phyloP scores from a whole-genome alignment of 2,329 filamentous ascomycete species.

The Xylariomycetidae sp. region DNA sequence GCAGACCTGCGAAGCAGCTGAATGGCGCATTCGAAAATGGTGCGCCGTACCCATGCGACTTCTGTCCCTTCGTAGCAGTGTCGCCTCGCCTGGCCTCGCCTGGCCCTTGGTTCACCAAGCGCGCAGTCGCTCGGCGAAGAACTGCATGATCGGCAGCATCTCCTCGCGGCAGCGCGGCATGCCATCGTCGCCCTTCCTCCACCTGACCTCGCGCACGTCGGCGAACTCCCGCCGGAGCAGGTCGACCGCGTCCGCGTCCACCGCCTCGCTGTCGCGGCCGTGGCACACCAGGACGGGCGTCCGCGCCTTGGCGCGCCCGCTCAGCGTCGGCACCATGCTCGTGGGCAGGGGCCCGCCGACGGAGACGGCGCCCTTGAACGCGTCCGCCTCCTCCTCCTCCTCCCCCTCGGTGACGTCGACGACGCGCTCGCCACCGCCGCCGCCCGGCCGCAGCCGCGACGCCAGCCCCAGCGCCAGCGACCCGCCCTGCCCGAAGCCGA shows the following conservation, averaged over 20 bases:
- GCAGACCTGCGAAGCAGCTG: too few relatives aligned
- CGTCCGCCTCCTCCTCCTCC: constrained; percentile 6
- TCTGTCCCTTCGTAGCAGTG: neutral
- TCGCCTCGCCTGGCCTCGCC: neutral
- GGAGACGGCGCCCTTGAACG: constrained; percentile 53
- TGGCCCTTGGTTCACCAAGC: constrained; percentile 21
- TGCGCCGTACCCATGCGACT: too few relatives aligned
- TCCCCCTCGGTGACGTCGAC: constrained; percentile 24
- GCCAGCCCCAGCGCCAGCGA: constrained; percentile 54
- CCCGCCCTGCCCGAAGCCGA: constrained; percentile 64
- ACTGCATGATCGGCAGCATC: constrained; percentile 86
- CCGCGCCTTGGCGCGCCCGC: constrained; percentile 45
- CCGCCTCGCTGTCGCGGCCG: constrained; percentile 38
- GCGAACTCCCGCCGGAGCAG: constrained; percentile 60
- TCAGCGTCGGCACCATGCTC: constrained; percentile 42
- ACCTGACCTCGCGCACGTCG: constrained; percentile 61
- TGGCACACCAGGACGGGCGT: constrained; percentile 60
- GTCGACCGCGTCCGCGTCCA: constrained; percentile 57
- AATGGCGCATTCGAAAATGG: too few relatives aligned
- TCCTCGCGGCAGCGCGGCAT: constrained; percentile 84
- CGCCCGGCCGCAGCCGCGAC: constrained; percentile 33
- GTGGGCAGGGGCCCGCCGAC: constrained; percentile 55
- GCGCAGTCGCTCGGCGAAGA: constrained; percentile 59
- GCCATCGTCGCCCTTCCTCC: constrained; percentile 63
- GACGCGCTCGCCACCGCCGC: constrained; percentile 27